Evolutionary conservation across 176 grass and related monocot species (phyloP), one percentile per base, ranked within the genome.

Genomic region (Raddia guianensis): DNA sequence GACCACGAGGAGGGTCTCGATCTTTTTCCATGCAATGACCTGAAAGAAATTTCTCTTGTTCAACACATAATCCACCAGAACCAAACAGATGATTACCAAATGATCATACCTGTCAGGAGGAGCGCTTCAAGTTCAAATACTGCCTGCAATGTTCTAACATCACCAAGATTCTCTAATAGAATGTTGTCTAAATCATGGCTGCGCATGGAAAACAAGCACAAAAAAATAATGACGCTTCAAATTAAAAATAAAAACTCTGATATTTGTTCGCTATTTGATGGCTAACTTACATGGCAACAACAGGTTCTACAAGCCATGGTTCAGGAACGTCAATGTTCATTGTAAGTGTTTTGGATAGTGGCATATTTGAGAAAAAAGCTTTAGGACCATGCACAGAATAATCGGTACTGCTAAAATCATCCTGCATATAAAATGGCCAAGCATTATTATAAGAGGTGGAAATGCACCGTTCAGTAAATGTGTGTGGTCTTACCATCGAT

Each of bases 271-370:
- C 60, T 83, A 66, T 66, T 79, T 78, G 33, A 71, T 33, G 68
- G 77, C 27, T 43, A 81, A 85, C 96, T 88, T 95, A 98, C 96
- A 94, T 92, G 35, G 96, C 92, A 88, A 98, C 68, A 63, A 95
- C 86, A 70, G 96, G 92, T 83, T 98, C 96, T 42, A 98, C 96
- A 86, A 98, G 96, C 96, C 96, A 98, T 73, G 92, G 96, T 81
- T 98, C 96, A 45, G 96, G 96, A 71, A 93, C 96, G 86, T 98
- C 96, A 55, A 98, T 90, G 75, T 98, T 98, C 96, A 98, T 98
- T 48, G 95, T 98, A 56, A 98, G 88, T 54, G 90, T 98, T 85
- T 98, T 98, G 5, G 96, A 98, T 49, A 95, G 79, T 68, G 96
- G 96, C 96, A 98, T 98, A 84, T 98, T 98, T 86, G 96, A 87